phyloP scores from a whole-genome alignment of 495 filamentous ascomycete species.

The Polyplosphaeria fusca region DNA sequence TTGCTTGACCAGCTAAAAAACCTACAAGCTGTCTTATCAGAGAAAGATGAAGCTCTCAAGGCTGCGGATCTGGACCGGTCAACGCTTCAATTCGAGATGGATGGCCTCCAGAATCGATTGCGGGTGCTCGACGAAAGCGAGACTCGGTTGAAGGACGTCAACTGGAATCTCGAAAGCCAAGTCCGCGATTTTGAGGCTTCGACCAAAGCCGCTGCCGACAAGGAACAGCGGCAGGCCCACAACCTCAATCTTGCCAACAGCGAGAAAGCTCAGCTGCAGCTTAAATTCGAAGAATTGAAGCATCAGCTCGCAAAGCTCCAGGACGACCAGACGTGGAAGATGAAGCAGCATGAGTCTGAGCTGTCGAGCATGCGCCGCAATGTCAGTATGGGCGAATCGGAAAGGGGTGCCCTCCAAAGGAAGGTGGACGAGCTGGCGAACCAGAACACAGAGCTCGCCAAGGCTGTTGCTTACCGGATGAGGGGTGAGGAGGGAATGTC shows the following conservation, averaged over 20 bases:
- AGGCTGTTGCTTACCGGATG: constrained; percentile 69
- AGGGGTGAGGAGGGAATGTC: constrained; percentile 60
- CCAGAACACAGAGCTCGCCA: constrained; percentile 87
- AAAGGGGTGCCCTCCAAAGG: constrained; percentile 68
- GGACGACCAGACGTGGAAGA: constrained; percentile 70
- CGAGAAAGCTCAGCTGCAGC: constrained; percentile 73
- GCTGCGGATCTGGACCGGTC: constrained; percentile 68
- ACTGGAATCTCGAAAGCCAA: constrained; percentile 91
- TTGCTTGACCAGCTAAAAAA: constrained; percentile 85
- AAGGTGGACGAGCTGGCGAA: constrained; percentile 80
- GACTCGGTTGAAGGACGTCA: constrained; percentile 93
- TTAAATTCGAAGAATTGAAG: constrained; percentile 85
- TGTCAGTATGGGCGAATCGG: constrained; percentile 68
- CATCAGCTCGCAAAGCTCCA: constrained; percentile 68
- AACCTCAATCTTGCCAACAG: constrained; percentile 61
- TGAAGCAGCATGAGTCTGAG: constrained; percentile 87
- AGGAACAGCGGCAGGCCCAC: constrained; percentile 75
- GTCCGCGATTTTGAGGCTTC: constrained; percentile 73
- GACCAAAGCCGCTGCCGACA: constrained; percentile 67
- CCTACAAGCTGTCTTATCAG: constrained; percentile 74
- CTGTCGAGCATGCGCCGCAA: constrained; percentile 72
- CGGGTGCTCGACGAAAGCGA: constrained; percentile 86
- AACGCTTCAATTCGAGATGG: constrained; percentile 74
- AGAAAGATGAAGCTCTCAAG: constrained; percentile 84
- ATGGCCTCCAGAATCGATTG: constrained; percentile 73